Evolutionary conservation across 305 asterid genomes (phyloP).

Genomic region (Fraxinus latifolia): DNA sequence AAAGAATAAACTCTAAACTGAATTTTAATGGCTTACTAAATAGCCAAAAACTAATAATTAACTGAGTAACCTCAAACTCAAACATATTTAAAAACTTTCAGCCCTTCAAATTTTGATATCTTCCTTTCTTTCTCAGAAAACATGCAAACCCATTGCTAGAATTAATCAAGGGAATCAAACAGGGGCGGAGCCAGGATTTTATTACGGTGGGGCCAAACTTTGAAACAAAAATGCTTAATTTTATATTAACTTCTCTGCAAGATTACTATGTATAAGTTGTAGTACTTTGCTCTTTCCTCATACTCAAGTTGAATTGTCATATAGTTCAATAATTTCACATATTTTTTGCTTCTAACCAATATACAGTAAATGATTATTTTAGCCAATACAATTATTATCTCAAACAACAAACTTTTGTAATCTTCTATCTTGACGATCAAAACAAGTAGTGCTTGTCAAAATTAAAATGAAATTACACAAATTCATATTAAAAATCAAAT

Average conservation of each 20-base stretch:
- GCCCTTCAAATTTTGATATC: neutral
- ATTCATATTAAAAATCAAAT: neutral
- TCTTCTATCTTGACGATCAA: neutral
- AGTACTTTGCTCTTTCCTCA: neutral
- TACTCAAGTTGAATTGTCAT: neutral
- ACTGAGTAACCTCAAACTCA: neutral
- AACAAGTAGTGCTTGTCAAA: neutral
- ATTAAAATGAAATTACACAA: neutral
- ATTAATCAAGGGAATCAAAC: neutral
- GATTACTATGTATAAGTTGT: neutral
- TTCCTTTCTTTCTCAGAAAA: neutral
- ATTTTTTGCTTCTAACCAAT: neutral
- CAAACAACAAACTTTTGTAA: neutral
- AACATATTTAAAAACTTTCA: neutral
- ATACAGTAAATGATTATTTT: neutral
- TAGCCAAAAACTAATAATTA: neutral
- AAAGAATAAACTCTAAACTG: neutral
- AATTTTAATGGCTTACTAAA: neutral
- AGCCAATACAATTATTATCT: neutral
- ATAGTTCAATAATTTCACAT: neutral
- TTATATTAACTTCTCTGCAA: neutral
- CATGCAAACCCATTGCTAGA: neutral
- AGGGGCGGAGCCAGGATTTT: neutral
- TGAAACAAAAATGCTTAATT: neutral
- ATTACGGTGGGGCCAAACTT: neutral